Evolutionary conservation across 805 yeast species (phyloP).

Genomic region (Candida adriatica): DNA sequence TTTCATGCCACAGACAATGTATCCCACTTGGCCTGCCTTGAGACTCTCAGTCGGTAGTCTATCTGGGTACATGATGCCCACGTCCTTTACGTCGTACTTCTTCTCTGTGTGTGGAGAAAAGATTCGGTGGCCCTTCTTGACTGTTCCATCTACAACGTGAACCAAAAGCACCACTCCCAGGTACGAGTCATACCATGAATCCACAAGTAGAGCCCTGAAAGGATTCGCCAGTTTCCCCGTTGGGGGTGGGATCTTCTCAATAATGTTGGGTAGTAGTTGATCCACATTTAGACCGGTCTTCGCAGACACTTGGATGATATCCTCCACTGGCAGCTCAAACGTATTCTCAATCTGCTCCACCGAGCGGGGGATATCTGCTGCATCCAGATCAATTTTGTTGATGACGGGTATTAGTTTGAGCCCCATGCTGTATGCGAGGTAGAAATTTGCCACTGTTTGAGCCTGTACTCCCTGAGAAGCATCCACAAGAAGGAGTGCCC

Average conservation of each 20-base stretch:
- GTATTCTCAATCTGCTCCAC: slow-evolving; percentile 79
- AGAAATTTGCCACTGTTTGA: slow-evolving; percentile 96
- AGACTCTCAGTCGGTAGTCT: slow-evolving; percentile 55
- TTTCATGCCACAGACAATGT: slow-evolving; percentile 91
- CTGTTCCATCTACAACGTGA: slow-evolving; percentile 74
- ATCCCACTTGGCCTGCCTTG: slow-evolving; percentile 91
- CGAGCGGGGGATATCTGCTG: slow-evolving; percentile 76
- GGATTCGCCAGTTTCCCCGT: slow-evolving; percentile 47
- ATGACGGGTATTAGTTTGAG: slow-evolving; percentile 81
- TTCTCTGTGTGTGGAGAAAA: slow-evolving; percentile 70
- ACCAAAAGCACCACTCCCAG: slow-evolving; percentile 86
- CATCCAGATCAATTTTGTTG: slow-evolving; percentile 85
- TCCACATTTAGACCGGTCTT: slow-evolving; percentile 84
- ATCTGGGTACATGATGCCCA: slow-evolving; percentile 95
- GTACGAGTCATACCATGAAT: slow-evolving; percentile 94
- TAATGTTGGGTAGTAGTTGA: slow-evolving; percentile 70
- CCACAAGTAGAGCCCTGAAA: slow-evolving; percentile 76
- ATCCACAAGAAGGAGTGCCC: slow-evolving; percentile 84
- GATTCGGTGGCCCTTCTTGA: slow-evolving; percentile 69
- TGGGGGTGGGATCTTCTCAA: slow-evolving; percentile 79
- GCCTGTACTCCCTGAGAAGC: slow-evolving; percentile 97
- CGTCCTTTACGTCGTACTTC: slow-evolving; percentile 82
- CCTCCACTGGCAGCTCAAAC: slow-evolving; percentile 71
- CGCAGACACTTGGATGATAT: slow-evolving; percentile 82
- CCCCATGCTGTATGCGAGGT: slow-evolving; percentile 80